phyloP scores from a whole-genome alignment of 2,329 filamentous ascomycete species.

The Trichoderma sp. region DNA sequence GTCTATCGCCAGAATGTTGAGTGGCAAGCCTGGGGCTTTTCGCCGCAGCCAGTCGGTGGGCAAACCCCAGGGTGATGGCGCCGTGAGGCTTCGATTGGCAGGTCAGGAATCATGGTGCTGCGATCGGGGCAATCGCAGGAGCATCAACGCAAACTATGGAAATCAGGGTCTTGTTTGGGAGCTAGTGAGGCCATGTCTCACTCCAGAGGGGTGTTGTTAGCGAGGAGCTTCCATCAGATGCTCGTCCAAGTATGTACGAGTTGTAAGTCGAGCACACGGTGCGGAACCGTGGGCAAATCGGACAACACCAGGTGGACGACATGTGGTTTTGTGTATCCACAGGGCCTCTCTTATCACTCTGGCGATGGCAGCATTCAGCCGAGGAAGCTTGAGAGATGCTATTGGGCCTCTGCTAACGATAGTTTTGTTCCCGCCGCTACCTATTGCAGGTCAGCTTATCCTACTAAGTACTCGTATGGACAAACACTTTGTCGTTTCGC shows the following conservation, averaged over 20 bases:
- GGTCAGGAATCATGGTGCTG: not conserved
- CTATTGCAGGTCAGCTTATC: not conserved
- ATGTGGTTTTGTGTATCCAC: not conserved
- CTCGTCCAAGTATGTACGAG: not conserved
- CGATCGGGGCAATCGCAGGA: constrained; percentile 19
- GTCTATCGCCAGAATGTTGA: not conserved
- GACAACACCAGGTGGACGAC: not conserved
- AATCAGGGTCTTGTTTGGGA: constrained; percentile 14
- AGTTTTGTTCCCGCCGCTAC: not conserved
- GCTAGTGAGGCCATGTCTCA: not conserved
- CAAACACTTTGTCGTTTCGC: not conserved
- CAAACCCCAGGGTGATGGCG: not conserved
- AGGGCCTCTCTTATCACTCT: not conserved
- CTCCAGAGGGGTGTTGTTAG: constrained; percentile 4
- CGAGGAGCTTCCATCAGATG: not conserved
- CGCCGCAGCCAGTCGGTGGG: not conserved
- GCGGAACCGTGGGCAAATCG: not conserved
- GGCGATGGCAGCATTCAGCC: not conserved
- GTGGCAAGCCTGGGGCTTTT: not conserved
- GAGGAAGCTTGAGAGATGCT: not conserved
- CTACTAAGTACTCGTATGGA: not conserved
- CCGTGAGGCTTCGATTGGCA: constrained; percentile 12
- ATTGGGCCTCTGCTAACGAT: not conserved
- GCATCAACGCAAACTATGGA: constrained; percentile 14
- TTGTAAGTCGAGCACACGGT: not conserved